Evolutionary conservation across 768 basidiomycete species (phyloP).

Genomic region (Aureoboletus auriporus): DNA sequence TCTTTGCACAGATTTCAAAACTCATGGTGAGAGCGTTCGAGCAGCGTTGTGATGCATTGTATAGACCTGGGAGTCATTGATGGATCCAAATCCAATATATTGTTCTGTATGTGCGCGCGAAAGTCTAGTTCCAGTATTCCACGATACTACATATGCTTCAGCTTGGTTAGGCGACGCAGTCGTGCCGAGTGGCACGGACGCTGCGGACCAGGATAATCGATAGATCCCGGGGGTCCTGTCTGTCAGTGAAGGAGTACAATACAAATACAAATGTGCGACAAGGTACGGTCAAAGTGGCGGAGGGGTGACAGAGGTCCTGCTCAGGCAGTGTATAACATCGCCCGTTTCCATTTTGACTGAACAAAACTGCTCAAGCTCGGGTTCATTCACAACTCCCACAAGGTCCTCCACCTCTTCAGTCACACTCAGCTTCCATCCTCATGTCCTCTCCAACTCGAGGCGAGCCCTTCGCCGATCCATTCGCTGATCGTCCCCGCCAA

Average conservation of each 20-base stretch:
- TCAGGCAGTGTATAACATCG: slow-evolving; percentile 33
- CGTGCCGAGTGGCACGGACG: too few relatives aligned
- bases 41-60: slow-evolving; percentile 70
- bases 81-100: too few relatives aligned
- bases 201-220: too few relatives aligned
- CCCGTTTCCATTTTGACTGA: slow-evolving; percentile 23
- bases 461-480: slow-evolving; percentile 57
- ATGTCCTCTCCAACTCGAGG: slow-evolving; percentile 31
- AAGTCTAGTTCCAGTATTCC: too few relatives aligned
- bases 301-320: slow-evolving; percentile 28
- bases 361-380: slow-evolving; percentile 23
- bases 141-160: too few relatives aligned
- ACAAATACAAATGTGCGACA: background rate
- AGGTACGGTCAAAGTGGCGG: background rate
- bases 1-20: slow-evolving; percentile 83
- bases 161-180: too few relatives aligned
- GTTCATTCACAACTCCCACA: background rate
- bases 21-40: slow-evolving; percentile 95
- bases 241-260: too few relatives aligned
- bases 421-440: background rate
- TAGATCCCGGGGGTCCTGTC: background rate
- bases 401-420: background rate
- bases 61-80: slow-evolving; percentile 41
- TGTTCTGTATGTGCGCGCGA: too few relatives aligned
- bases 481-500: slow-evolving; percentile 62